Conservation (phyloP, 2,329 filamentous ascomycete genomes). For the Aureobasidium namibiae region DNA sequence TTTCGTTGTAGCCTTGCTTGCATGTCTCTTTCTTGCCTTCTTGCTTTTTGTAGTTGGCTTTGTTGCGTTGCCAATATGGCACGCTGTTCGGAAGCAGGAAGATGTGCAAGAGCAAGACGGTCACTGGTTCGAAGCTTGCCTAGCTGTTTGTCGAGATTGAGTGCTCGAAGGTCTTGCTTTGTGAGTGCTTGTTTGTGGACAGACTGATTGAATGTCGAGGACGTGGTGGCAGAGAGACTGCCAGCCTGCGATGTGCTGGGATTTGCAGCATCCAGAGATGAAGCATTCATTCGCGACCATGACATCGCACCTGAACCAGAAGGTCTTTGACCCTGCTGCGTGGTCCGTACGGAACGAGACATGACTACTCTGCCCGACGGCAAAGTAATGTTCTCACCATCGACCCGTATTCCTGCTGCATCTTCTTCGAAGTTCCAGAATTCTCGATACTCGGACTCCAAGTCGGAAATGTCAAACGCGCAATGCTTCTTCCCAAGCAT, state of each 20-base stretch:
- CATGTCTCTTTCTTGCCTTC: background rate
- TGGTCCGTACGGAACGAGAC: background rate
- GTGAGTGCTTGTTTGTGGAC: background rate
- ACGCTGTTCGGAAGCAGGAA: background rate
- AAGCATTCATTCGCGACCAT: background rate
- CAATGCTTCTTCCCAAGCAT: constrained; percentile 97
- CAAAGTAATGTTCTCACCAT: background rate
- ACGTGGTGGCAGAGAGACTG: too few species aligned
- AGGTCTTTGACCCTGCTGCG: background rate
- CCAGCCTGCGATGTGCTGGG: too few species aligned
- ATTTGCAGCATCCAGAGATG: background rate
- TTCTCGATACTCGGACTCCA: constrained; percentile 89
- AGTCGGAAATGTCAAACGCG: constrained; percentile 79
- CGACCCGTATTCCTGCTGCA: background rate
- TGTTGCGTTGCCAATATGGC: background rate
- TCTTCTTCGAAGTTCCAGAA: constrained; percentile 74
- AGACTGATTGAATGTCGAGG: background rate
- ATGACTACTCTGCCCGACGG: background rate
- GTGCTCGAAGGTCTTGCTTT: background rate
- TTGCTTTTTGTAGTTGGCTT: background rate
- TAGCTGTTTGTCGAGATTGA: background rate
- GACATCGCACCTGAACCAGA: background rate
- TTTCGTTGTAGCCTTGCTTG: background rate
- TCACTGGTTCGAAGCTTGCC: background rate
- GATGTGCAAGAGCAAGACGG: background rate